These are phyloP conservation scores for Eutrema yunnanense DNA, from an alignment of 345 rosid species.

Conservation along the genomic window DNA sequence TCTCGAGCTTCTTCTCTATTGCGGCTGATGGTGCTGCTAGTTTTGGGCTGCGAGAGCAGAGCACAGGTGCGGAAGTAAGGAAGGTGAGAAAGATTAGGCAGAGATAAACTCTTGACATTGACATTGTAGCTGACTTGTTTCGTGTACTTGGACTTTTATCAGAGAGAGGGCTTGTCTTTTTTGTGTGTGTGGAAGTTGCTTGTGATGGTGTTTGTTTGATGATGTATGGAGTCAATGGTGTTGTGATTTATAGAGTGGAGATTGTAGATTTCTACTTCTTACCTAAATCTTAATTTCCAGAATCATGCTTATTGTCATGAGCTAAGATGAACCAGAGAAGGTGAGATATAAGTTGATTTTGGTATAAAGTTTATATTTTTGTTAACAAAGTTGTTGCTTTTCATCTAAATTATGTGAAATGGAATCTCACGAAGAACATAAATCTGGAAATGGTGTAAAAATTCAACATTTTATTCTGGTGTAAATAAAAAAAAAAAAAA, in stretches of 20 bases:
- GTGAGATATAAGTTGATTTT: not conserved
- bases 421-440: not conserved
- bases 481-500: not conserved
- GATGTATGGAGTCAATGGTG: constrained; percentile 14
- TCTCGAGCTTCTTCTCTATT: not conserved
- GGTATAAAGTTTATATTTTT: constrained; percentile 1
- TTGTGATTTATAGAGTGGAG: constrained; percentile 17
- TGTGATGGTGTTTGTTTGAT: constrained; percentile 1
- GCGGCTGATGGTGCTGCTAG: constrained; percentile 9
- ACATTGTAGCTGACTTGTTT: constrained; percentile 12
- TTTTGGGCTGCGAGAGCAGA: constrained; percentile 15
- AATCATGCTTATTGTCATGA: constrained; percentile 20
- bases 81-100: constrained; percentile 13
- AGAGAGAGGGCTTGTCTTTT: not conserved
- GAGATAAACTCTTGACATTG: constrained; percentile 18
- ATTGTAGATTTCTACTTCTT: constrained; percentile 23
- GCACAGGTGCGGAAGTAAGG: constrained; percentile 7
- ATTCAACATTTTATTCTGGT: not conserved
- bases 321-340: not conserved
- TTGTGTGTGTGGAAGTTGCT: not conserved
- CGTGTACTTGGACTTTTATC: not conserved
- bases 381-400: not conserved
- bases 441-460: not conserved
- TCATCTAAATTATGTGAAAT: not conserved
- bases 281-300: constrained; percentile 7